Evolutionary conservation across 768 basidiomycete species (phyloP), one percentile per base, ranked within the genome.

Genomic region (Chalciporus sphaerocephalus): DNA sequence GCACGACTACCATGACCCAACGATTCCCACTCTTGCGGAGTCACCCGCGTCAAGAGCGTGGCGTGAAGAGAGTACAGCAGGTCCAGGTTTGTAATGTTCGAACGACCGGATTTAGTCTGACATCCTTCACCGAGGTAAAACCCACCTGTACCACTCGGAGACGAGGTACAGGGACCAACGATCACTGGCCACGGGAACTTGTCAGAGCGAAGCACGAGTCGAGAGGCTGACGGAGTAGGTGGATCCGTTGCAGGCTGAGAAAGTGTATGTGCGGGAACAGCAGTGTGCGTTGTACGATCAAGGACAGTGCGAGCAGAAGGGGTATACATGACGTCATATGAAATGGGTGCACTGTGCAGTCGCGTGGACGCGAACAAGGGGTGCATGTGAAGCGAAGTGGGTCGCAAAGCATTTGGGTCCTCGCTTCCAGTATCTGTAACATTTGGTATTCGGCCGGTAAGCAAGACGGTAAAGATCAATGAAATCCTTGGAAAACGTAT

Each of bases 191-290:
- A 84, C 3, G 81, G 80, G 47, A 85, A 72, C 48, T 78, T 76
- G 43, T 78, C 73, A 25, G 75, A 76, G 30, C 70, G 73, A 7
- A 85, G 69, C 10, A 79, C 68, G 24, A 85, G 69, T 17, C 69
- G 70, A 2, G 73, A 64, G 38, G 69, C 65, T n/a, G 66, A 60
- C 3, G 67, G 60, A 1, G 68, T 76, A 2, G 79, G 74, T 0
- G 83, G 83, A 46, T 82, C 78, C 3, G 83, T 85, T 13, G 83
- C 81, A 6, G 83, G 79, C 55, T 83, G 78, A 2, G 74, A 61
- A 35, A 85, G 74, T 0, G 76, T 80, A 49, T 74, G 74, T 4
- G 71, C 56, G 11, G 81, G 78, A 28, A 85, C 75, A 2, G 83
- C 66, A 3, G 68, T 65, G 48, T 73, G 75, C 3, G 78, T 79